Conservation (phyloP, 768 basidiomycete species). For the Termitomyces sp. region DNA sequence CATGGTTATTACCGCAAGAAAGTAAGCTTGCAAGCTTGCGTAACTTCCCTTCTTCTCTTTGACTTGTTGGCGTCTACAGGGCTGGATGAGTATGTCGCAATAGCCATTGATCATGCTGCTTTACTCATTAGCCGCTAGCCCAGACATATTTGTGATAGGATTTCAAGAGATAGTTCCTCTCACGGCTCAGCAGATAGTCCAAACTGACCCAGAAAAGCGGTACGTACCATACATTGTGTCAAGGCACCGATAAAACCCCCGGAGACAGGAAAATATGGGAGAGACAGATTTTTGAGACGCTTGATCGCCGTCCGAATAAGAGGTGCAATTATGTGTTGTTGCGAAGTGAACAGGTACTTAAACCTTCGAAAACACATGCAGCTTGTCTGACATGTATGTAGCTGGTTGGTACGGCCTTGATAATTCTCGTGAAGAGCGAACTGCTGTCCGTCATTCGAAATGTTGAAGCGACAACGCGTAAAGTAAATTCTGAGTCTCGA, state of each 20-base stretch:
- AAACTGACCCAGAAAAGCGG: constrained; percentile 93
- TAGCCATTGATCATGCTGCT: not conserved
- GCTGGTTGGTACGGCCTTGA: constrained; percentile 92
- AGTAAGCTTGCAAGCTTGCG: constrained; percentile 45
- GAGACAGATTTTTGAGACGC: constrained; percentile 67
- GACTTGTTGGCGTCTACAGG: not conserved
- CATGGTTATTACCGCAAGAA: constrained; percentile 86
- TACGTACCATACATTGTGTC: constrained; percentile 20
- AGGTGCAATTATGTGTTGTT: constrained; percentile 76
- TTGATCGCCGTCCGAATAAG: constrained; percentile 65
- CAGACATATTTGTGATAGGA: constrained; percentile 85
- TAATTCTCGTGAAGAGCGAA: constrained; percentile 77
- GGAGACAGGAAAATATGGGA: constrained; percentile 78
- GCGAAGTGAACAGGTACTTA: constrained; percentile 81
- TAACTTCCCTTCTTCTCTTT: not conserved
- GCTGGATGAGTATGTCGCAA: constrained; percentile 35
- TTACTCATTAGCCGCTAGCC: constrained; percentile 35
- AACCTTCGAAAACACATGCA: not conserved
- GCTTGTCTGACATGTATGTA: constrained; percentile 25
- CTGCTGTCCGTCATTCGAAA: constrained; percentile 78
- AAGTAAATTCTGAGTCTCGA: constrained; percentile 41
- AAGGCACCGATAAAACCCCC: not conserved
- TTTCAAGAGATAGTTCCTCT: constrained; percentile 98
- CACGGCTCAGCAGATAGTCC: constrained; percentile 95
- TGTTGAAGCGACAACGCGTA: constrained; percentile 88